These are phyloP conservation scores for Yarrowia phangngaensis DNA, from an alignment of 805 yeast species.

Conservation along the genomic window DNA sequence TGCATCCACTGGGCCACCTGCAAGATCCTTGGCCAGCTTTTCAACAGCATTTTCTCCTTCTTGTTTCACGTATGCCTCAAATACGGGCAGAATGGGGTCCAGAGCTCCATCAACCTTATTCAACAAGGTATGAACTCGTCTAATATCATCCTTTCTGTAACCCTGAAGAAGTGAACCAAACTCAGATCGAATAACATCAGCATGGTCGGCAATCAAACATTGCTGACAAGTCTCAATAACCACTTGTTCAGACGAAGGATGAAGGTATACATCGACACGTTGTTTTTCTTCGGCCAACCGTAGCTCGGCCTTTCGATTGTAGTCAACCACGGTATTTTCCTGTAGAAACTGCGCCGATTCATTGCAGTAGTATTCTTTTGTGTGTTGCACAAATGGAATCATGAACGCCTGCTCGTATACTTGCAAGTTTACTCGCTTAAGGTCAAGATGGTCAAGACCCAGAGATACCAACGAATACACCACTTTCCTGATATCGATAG, in stretches of 20 bases:
- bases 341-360: constrained; percentile 67
- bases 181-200: constrained; percentile 69
- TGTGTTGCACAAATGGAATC: constrained; percentile 61
- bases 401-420: constrained; percentile 83
- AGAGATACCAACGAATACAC: constrained; percentile 82
- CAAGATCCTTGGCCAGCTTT: constrained; percentile 46
- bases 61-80: constrained; percentile 66
- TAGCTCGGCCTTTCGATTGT: constrained; percentile 78
- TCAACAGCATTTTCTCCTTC: constrained; percentile 62
- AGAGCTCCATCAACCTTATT: constrained; percentile 75
- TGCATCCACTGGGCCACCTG: constrained; percentile 52
- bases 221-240: constrained; percentile 71
- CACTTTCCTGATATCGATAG: constrained; percentile 62
- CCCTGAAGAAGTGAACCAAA: constrained; percentile 71
- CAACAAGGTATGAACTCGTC: constrained; percentile 70
- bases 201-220: constrained; percentile 74
- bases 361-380: constrained; percentile 52
- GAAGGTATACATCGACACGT: constrained; percentile 73
- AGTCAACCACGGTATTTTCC: constrained; percentile 81
- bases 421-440: constrained; percentile 75
- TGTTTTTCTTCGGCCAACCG: constrained; percentile 80
- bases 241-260: constrained; percentile 76
- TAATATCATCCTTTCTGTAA: constrained; percentile 65
- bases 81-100: constrained; percentile 68
- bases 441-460: constrained; percentile 87